These are phyloP conservation scores for Eimeria necatrix DNA, from an alignment of 169 alveolate species.

Conservation along the genomic window DNA sequence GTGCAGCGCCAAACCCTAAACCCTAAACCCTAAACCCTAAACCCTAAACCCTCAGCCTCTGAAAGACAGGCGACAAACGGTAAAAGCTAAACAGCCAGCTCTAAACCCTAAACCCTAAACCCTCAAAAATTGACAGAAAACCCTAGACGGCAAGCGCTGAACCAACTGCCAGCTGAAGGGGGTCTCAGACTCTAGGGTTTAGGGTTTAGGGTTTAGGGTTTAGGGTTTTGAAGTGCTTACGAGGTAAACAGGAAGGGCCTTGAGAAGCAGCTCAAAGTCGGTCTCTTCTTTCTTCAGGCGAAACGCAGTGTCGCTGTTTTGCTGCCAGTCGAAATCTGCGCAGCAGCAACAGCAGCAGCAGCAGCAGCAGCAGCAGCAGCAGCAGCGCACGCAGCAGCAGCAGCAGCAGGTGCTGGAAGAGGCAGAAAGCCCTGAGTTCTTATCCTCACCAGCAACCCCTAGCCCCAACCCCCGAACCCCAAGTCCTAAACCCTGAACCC, in stretches of 20 bases:
- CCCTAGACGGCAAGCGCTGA: too few relatives aligned
- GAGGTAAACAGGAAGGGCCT: neutral
- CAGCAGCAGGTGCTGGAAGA: neutral
- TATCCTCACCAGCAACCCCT: too few relatives aligned
- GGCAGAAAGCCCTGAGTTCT: too few relatives aligned
- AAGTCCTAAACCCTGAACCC: neutral
- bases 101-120: too few relatives aligned
- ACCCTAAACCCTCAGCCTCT: too few relatives aligned
- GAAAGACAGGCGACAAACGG: neutral
- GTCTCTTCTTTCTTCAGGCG: neutral
- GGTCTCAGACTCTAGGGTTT: too few relatives aligned
- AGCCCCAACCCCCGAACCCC: too few relatives aligned
- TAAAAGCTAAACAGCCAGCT: too few relatives aligned
- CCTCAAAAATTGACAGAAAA: too few relatives aligned
- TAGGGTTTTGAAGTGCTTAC: neutral
- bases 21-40: too few relatives aligned
- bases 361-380: conserved; percentile 1
- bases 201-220: too few relatives aligned
- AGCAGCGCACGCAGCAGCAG: neutral
- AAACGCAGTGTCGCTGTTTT: neutral
- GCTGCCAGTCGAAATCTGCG: neutral
- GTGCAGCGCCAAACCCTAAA: neutral
- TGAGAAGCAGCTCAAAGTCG: neutral
- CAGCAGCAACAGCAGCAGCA: neutral
- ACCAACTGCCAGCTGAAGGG: too few relatives aligned